Evolutionary conservation across 2,329 filamentous ascomycete species (phyloP).

Genomic region (Fonsecaea nubica): DNA sequence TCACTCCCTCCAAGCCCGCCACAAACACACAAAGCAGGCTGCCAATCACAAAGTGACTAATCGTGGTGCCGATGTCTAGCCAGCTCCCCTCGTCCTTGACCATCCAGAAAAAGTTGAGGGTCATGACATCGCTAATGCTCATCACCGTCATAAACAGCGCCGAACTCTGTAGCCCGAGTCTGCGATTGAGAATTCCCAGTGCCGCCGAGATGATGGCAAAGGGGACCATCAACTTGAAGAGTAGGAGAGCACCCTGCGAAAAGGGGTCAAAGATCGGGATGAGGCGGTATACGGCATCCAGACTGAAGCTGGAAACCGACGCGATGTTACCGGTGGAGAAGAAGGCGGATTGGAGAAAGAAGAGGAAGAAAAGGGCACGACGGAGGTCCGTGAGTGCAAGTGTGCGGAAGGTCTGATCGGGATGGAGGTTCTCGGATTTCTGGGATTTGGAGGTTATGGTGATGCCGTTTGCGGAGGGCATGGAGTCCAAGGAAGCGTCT

Average conservation of each 20-base stretch:
- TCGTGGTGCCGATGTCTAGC: slow-evolving; percentile 96
- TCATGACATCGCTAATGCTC: slow-evolving; percentile 87
- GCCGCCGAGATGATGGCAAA: slow-evolving; percentile 93
- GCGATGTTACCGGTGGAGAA: slow-evolving; percentile 97
- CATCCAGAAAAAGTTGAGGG: slow-evolving; percentile 96
- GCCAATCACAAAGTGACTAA: slow-evolving; percentile 93
- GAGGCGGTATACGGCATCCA: slow-evolving; percentile 86
- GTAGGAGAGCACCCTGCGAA: slow-evolving; percentile 81
- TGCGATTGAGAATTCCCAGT: slow-evolving; percentile 87
- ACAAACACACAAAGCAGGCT: slow-evolving; percentile 91
- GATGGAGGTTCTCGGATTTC: slow-evolving; percentile 44
- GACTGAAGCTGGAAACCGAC: slow-evolving; percentile 88
- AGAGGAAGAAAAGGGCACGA: slow-evolving; percentile 92
- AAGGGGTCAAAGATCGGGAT: slow-evolving; percentile 94
- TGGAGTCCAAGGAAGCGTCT: not conserved
- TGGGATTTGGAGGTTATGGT: slow-evolving; percentile 38
- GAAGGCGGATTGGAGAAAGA: slow-evolving; percentile 91
- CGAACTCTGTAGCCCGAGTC: slow-evolving; percentile 82
- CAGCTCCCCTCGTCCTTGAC: slow-evolving; percentile 96
- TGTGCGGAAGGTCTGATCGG: slow-evolving; percentile 60
- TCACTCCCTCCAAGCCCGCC: slow-evolving; percentile 82
- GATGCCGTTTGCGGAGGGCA: slow-evolving; percentile 27
- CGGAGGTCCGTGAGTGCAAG: slow-evolving; percentile 83
- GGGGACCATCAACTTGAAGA: slow-evolving; percentile 89
- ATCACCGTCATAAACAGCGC: slow-evolving; percentile 95